A percentile compares a stretch with the other conserved stretches of the same genome.
phyloP scores from a whole-genome alignment of 1,284 basidiomycete genomes.

The Boletus subluridellus region DNA sequence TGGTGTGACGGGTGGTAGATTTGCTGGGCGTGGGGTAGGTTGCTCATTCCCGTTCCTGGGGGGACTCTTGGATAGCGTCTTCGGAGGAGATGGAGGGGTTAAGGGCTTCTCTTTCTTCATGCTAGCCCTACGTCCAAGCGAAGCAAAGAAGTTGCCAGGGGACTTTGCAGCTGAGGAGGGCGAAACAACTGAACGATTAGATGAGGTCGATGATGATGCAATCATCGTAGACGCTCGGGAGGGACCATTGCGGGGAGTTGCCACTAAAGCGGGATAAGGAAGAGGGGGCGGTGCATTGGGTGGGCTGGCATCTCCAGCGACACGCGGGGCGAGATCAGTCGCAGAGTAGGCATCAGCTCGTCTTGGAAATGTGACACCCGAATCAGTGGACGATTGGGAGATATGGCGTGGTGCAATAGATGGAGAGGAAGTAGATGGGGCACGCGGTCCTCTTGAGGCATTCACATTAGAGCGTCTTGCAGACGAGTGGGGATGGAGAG shows the following conservation, averaged over 20 bases:
- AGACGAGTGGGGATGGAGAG: conserved; percentile 30
- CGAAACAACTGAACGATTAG: conserved; percentile 25
- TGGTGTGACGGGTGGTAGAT: conserved; percentile 43
- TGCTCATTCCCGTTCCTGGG: conserved; percentile 34
- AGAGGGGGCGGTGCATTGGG: conserved; percentile 60
- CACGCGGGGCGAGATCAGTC: conserved; percentile 62
- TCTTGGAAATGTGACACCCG: conserved; percentile 73
- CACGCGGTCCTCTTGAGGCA: conserved; percentile 26
- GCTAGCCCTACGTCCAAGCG: conserved; percentile 69
- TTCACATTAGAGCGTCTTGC: conserved; percentile 25
- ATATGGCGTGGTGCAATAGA: conserved; percentile 56
- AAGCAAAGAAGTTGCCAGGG: conserved; percentile 65
- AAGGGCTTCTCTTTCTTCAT: conserved; percentile 40
- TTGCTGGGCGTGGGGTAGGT: conserved; percentile 34
- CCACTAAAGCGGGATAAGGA: conserved; percentile 68
- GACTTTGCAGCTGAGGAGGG: conserved; percentile 40
- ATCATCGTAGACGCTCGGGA: conserved; percentile 32
- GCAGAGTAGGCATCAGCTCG: conserved; percentile 72
- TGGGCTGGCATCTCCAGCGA: conserved; percentile 42
- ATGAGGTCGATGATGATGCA: conserved; percentile 37
- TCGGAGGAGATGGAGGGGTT: conserved; percentile 34
- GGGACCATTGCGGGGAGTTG: conserved; percentile 27
- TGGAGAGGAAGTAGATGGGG: conserved; percentile 32
- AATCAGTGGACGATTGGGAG: conserved; percentile 66
- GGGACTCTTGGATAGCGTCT: conserved; percentile 44